phyloP scores from a whole-genome alignment of 192 early-diverging fungal genomes.

The Jimgerdemannia flammicorona region DNA sequence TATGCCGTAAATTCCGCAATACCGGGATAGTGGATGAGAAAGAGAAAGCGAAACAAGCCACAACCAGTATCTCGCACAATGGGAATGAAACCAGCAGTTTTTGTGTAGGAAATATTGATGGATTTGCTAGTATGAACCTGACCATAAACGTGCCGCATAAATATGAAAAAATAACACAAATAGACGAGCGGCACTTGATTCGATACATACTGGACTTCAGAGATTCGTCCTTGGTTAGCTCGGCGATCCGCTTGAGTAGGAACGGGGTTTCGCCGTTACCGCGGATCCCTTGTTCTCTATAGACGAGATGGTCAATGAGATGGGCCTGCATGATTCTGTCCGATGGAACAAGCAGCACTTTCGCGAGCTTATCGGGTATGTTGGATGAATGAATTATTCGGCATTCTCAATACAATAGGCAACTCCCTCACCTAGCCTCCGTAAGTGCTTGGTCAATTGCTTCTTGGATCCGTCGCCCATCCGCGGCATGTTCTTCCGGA shows the following conservation, averaged over 20 bases:
- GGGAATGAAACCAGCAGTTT: neutral
- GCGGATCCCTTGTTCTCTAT: constrained; percentile 52
- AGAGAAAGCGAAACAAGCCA: no score
- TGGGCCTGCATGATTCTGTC: no score
- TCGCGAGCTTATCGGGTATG: no score
- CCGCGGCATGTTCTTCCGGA: constrained; percentile 58
- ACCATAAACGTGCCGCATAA: constrained; percentile 30
- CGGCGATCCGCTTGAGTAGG: constrained; percentile 78
- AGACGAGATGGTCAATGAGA: neutral
- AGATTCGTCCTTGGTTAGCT: constrained; percentile 82
- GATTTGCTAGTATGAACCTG: neutral
- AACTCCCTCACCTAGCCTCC: constrained; percentile 57
- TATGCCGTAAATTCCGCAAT: neutral
- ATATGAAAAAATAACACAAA: no score
- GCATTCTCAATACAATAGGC: neutral
- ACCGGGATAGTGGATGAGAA: neutral
- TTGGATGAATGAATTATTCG: no score
- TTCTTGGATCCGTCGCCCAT: constrained; percentile 56
- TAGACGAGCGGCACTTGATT: constrained; percentile 15
- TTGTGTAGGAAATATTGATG: neutral
- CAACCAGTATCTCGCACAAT: neutral
- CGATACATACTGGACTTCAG: constrained; percentile 65
- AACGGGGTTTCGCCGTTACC: constrained; percentile 96
- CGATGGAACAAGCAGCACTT: no score
- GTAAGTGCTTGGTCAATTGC: constrained; percentile 69